These are phyloP conservation scores for Periconia digitata DNA, from an alignment of 2,329 filamentous ascomycete genomes.

Conservation along the genomic window DNA sequence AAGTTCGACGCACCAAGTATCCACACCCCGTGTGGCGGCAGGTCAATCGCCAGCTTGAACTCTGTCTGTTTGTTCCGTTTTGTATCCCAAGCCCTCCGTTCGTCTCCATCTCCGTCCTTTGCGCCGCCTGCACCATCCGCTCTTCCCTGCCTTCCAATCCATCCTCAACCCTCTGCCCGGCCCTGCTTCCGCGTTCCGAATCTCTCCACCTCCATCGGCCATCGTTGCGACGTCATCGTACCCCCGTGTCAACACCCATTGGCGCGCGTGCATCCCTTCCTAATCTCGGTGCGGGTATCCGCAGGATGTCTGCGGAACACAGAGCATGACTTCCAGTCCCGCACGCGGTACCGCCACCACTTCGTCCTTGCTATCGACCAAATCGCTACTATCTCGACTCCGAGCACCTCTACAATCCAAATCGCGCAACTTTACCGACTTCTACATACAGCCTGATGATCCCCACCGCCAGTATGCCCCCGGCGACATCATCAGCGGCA, in stretches of 20 bases:
- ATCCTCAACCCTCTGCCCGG: not conserved
- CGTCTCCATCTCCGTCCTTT: not conserved
- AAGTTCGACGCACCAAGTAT: slow-evolving; percentile 7
- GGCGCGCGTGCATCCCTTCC: not conserved
- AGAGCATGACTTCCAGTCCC: slow-evolving; percentile 44
- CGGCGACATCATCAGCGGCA: slow-evolving; percentile 73
- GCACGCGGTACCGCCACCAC: slow-evolving; percentile 34
- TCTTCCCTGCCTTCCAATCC: slow-evolving; percentile 1
- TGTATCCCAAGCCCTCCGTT: slow-evolving; percentile 2
- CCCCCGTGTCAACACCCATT: not conserved
- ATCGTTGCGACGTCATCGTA: not conserved
- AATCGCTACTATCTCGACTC: slow-evolving; percentile 55
- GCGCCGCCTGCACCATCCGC: not conserved
- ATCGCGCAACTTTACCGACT: slow-evolving; percentile 71
- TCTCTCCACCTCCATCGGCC: not conserved
- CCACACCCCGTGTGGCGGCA: not conserved
- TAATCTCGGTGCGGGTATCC: slow-evolving; percentile 33
- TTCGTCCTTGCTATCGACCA: slow-evolving; percentile 28
- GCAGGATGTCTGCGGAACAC: slow-evolving; percentile 42
- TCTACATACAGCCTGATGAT: slow-evolving; percentile 75
- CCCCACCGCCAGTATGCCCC: slow-evolving; percentile 76
- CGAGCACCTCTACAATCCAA: slow-evolving; percentile 57
- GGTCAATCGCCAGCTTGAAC: not conserved
- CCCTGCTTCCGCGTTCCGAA: not conserved
- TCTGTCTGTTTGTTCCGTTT: not conserved